These are phyloP conservation scores for Pseudopyrenochaeta lycopersici DNA, from an alignment of 2,329 filamentous ascomycete species.

Conservation along the genomic window DNA sequence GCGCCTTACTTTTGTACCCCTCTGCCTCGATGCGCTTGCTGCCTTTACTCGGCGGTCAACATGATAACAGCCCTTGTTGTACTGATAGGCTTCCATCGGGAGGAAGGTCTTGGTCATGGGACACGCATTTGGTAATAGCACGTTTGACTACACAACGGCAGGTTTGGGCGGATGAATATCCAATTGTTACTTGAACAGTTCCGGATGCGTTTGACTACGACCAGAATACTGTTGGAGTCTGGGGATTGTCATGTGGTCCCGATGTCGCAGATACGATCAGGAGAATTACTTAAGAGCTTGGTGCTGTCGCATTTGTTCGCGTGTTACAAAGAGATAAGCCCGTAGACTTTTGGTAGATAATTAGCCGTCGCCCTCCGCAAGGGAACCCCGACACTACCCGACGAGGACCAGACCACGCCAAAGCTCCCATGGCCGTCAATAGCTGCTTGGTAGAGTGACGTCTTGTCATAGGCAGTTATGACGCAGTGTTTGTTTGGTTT, in stretches of 20 bases:
- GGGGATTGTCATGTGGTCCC: slow-evolving; percentile 14
- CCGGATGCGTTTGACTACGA: not conserved
- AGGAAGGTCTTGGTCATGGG: slow-evolving; percentile 11
- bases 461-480: not conserved
- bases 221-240: not conserved
- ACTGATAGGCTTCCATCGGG: slow-evolving; percentile 41
- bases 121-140: slow-evolving; percentile 3
- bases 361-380: slow-evolving; percentile 17
- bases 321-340: slow-evolving; percentile 22
- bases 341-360: slow-evolving; percentile 2
- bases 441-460: not conserved
- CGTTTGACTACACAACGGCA: slow-evolving; percentile 7
- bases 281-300: slow-evolving; percentile 19
- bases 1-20: slow-evolving; percentile 19
- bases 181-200: slow-evolving; percentile 8
- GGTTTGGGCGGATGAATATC: slow-evolving; percentile 3
- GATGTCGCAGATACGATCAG: slow-evolving; percentile 16
- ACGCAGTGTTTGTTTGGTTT: no score
- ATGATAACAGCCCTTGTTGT: slow-evolving; percentile 37
- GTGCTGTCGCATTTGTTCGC: slow-evolving; percentile 22
- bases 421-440: not conserved
- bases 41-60: slow-evolving; percentile 29
- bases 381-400: slow-evolving; percentile 22
- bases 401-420: not conserved
- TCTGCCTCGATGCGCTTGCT: not conserved